phyloP scores from a whole-genome alignment of 768 basidiomycete genomes.

The Polyporus arcularius region DNA sequence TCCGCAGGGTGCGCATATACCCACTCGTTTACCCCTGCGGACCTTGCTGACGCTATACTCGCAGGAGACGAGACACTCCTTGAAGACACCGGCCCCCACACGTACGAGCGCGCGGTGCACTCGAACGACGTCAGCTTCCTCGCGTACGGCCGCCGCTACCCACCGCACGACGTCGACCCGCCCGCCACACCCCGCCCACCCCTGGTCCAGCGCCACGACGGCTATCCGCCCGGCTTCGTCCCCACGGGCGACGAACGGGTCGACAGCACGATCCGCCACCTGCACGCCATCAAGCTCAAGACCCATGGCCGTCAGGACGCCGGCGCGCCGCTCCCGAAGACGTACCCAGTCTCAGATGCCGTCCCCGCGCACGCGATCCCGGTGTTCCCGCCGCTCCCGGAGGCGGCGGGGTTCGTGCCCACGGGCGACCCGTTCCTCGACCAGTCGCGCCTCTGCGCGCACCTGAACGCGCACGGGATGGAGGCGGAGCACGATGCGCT shows the following conservation, averaged over 20 bases:
- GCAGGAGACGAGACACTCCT: not conserved
- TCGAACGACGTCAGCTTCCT: not conserved
- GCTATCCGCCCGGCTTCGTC: not conserved
- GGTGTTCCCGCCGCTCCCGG: not conserved
- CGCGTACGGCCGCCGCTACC: not conserved
- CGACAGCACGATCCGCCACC: not conserved
- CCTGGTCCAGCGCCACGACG: too few species aligned
- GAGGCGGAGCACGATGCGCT: not conserved
- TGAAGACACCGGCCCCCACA: not conserved
- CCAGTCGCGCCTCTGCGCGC: not conserved
- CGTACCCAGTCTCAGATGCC: not conserved
- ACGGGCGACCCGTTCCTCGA: constrained; percentile 4
- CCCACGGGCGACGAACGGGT: not conserved
- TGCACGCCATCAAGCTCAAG: too few species aligned
- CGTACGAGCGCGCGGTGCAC: not conserved
- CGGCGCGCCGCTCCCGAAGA: not conserved
- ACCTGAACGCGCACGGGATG: not conserved
- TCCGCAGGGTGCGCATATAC: not conserved
- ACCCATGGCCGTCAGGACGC: not conserved
- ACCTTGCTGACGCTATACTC: not conserved
- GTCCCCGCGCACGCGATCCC: not conserved
- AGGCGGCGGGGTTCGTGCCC: not conserved
- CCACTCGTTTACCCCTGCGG: not conserved
- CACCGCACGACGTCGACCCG: not conserved
- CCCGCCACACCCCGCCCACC: not conserved